Evolutionary conservation across 1,139 yeast genomes (phyloP).

Genomic region (Suhomyces terraborum): DNA sequence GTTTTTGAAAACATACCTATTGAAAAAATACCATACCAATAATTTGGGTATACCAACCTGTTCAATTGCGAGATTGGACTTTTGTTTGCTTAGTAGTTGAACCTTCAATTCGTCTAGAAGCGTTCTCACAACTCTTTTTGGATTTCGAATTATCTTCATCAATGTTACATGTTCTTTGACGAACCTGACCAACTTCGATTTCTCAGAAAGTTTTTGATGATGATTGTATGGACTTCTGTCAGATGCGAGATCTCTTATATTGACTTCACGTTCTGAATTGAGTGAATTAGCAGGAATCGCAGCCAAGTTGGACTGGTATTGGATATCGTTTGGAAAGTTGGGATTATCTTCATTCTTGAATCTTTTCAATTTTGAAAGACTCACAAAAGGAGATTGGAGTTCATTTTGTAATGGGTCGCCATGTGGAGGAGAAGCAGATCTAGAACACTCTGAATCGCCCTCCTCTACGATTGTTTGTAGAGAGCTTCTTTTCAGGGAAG

Average conservation of each 20-base stretch:
- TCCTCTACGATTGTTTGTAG: conserved; percentile 3
- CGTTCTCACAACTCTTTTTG: conserved; percentile 5
- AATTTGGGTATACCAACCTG: conserved; percentile 16
- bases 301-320: background rate
- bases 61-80: conserved; percentile 4
- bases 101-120: conserved; percentile 9
- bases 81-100: conserved; percentile 10
- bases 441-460: background rate
- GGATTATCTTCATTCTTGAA: background rate
- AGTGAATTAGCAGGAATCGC: background rate
- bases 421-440: background rate
- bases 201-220: background rate
- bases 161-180: conserved; percentile 7
- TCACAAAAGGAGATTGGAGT: conserved; percentile 4
- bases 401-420: background rate
- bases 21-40: conserved; percentile 22
- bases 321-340: background rate
- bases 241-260: background rate
- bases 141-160: conserved; percentile 4
- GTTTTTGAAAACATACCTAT: conserved; percentile 17
- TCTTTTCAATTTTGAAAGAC: background rate
- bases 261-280: background rate
- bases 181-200: conserved; percentile 1
- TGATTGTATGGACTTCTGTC: background rate
- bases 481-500: background rate